Conservation (phyloP, 2,329 filamentous ascomycete genomes). For the Ceratocystis cacaofunesta region DNA sequence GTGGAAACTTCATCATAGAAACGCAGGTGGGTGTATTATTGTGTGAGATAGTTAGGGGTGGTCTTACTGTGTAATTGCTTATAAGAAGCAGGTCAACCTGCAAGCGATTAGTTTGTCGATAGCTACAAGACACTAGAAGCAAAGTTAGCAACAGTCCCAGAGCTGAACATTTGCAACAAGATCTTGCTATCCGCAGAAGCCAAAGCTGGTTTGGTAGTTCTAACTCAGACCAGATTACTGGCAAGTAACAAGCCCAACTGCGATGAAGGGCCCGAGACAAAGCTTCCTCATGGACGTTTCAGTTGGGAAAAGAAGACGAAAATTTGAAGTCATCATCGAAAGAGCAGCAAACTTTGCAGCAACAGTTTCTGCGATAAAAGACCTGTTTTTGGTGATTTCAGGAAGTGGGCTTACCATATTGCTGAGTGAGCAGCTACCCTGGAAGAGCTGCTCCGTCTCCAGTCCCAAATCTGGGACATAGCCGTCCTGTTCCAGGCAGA, state of each 20-base stretch:
- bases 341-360: conserved; percentile 17
- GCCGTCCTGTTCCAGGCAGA: conserved; percentile 6
- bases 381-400: background rate
- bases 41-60: background rate
- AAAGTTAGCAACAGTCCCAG: conserved; percentile 7
- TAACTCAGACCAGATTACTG: conserved; percentile 70
- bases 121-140: background rate
- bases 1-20: conserved; percentile 57
- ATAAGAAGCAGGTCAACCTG: background rate
- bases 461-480: background rate
- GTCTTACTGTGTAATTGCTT: conserved; percentile 5
- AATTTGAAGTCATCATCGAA: conserved; percentile 58
- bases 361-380: background rate
- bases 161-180: conserved; percentile 17
- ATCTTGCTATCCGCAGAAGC: background rate
- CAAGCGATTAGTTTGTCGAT: background rate
- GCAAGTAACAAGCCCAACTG: conserved; percentile 63
- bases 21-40: conserved; percentile 9
- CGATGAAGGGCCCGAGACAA: conserved; percentile 47
- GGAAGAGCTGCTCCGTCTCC: background rate
- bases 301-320: conserved; percentile 75
- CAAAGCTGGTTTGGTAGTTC: conserved; percentile 16
- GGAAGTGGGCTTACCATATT: background rate
- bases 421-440: background rate
- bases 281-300: conserved; percentile 78